Evolutionary conservation across 257 asterid species (phyloP), one percentile per base, ranked within the genome.

Genomic region (Nicotiana sylvestris): DNA sequence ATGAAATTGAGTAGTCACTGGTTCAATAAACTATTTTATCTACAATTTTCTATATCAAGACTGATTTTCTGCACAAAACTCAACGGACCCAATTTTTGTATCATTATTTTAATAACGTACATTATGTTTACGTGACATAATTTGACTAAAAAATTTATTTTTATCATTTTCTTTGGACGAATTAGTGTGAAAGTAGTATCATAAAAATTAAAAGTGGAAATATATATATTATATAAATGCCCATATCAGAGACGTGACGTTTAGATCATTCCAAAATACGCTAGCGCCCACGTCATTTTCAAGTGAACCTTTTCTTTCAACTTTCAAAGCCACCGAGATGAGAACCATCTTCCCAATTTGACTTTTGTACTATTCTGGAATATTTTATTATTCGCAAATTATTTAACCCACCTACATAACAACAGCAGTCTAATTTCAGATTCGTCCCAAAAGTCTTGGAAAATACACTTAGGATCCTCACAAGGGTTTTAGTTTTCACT

Each of bases 201-300:
- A 43, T 43, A 43, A 2, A 43, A 43, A 43, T 43, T 43, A 43
- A 43, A 43, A 8, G 0, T 9, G 3, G 0, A 43, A 43, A 8
- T 43, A 21, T 21, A 21, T 21, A 21, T 21, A 43, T 43, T 43
- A 43, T 43, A 43, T 43, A 43, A 9, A 43, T 43, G 51, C 51
- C 1, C 51, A 9, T 43, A 43, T 43, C 51, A 43, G 51, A 43
- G 51, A 43, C 51, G 51, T 90, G 94, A 89, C 91, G 91, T 91
- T 83, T 89, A 88, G 85, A 86, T 74, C 87, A 81, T 88, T 81
- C 92, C 96, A 90, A 92, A 88, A 85, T 79, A 56, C 77, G 86
- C 84, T 80, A 74, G 79, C 76, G 85, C 74, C 51, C 66, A 86
- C 93, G 92, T 92, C 95, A 86, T 87, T 91, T 85, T 92, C 95